phyloP scores from a whole-genome alignment of 305 asterid species.

The Caryopteris hybrid region DNA sequence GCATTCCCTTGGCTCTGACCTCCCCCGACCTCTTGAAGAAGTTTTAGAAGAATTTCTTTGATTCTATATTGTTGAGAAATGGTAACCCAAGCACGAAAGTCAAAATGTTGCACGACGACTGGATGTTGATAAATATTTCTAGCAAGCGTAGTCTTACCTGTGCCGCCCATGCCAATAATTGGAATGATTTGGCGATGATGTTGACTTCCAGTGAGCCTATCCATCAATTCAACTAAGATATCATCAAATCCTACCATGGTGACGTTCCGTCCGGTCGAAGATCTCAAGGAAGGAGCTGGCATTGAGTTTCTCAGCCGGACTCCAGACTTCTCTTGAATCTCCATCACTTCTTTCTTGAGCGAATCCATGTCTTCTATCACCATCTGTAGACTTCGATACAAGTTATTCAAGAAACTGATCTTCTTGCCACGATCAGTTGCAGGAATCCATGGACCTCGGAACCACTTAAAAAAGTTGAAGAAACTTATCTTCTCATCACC shows the following conservation, averaged over 20 bases:
- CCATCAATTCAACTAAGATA: background rate
- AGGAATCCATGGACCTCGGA: too few species aligned
- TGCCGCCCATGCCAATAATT: conserved; percentile 17
- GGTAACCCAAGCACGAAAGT: too few species aligned
- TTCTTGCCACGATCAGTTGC: background rate
- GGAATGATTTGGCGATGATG: background rate
- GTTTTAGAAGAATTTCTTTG: background rate
- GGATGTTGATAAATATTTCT: too few species aligned
- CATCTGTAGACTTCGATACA: background rate
- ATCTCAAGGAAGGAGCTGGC: background rate
- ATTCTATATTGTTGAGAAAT: background rate
- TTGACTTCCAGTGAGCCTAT: background rate
- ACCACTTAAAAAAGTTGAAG: too few species aligned
- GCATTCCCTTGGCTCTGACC: background rate
- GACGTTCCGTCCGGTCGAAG: background rate
- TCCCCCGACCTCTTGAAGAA: background rate
- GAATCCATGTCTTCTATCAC: background rate
- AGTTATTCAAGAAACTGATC: background rate
- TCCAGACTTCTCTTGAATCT: background rate
- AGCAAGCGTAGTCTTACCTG: too few species aligned
- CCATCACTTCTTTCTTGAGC: background rate
- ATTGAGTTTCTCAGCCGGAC: background rate
- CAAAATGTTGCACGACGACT: too few species aligned
- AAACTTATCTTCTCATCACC: too few species aligned
- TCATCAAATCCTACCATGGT: background rate